Conservation (phyloP, 2,329 filamentous ascomycete species). For the Didymella pomorum region DNA sequence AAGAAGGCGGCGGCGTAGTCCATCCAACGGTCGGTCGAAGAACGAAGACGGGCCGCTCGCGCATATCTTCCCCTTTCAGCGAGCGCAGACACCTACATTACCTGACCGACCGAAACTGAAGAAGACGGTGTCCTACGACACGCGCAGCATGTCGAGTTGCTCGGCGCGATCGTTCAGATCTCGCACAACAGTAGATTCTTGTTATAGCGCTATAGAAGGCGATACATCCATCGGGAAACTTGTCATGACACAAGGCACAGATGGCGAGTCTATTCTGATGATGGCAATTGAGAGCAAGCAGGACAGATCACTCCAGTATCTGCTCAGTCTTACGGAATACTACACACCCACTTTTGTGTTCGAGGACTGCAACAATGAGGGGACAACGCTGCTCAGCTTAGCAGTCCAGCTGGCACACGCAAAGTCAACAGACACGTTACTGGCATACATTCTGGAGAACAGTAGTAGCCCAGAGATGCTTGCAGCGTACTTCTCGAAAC, state of each 20-base stretch:
- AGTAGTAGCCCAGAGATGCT: constrained; percentile 65
- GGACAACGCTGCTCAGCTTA: constrained; percentile 86
- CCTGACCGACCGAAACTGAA: constrained; percentile 66
- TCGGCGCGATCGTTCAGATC: constrained; percentile 87
- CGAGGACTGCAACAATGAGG: constrained; percentile 86
- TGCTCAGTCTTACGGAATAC: constrained; percentile 78
- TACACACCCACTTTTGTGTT: constrained; percentile 76
- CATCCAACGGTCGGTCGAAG: constrained; percentile 28
- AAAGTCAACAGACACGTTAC: constrained; percentile 76
- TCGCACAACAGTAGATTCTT: constrained; percentile 70
- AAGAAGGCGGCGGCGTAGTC: constrained; percentile 32
- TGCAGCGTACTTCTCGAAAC: constrained; percentile 72
- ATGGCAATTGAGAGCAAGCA: constrained; percentile 67
- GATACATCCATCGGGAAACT: constrained; percentile 85
- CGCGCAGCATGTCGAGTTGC: constrained; percentile 83
- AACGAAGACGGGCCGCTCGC: constrained; percentile 61
- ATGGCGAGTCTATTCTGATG: constrained; percentile 80
- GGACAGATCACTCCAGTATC: constrained; percentile 76
- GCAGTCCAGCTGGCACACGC: constrained; percentile 84
- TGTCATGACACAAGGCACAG: constrained; percentile 71
- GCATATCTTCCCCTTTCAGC: constrained; percentile 93
- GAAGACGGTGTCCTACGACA: constrained; percentile 84
- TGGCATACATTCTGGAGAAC: constrained; percentile 71
- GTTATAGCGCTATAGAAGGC: constrained; percentile 78
- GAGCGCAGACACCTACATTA: constrained; percentile 60